A percentile compares a stretch with the other conserved stretches of the same genome.
phyloP scores from a whole-genome alignment of 164 flowering plant species.

The Aristolochia californica region DNA sequence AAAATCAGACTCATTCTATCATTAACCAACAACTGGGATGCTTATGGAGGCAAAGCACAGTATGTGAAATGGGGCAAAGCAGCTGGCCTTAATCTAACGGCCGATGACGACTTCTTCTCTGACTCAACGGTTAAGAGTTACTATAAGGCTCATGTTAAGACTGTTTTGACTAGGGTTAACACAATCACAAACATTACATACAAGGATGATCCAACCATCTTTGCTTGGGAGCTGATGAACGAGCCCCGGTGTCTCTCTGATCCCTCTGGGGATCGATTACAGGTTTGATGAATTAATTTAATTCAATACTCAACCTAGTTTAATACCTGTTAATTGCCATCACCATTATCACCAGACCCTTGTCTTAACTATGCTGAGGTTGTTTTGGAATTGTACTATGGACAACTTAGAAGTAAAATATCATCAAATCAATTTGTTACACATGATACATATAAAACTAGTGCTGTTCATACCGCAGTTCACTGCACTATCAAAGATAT shows the following conservation, averaged over 20 bases:
- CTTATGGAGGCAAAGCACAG: slow-evolving; percentile 86
- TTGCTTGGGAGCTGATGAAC: slow-evolving; percentile 43
- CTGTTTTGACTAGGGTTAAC: slow-evolving; percentile 76
- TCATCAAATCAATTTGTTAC: too few relatives aligned
- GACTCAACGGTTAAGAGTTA: slow-evolving; percentile 60
- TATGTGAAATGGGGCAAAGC: slow-evolving; percentile 91
- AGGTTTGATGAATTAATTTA: slow-evolving; percentile 33
- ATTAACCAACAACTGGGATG: slow-evolving; percentile 75
- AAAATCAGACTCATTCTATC: slow-evolving; percentile 83
- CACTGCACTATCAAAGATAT: too few relatives aligned
- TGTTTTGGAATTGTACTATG: too few relatives aligned
- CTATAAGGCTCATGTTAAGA: slow-evolving; percentile 80
- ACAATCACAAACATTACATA: slow-evolving; percentile 70
- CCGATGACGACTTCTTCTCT: slow-evolving; percentile 86
- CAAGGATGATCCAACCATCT: slow-evolving; percentile 91
- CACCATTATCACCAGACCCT: too few relatives aligned
- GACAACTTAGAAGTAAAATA: too few relatives aligned
- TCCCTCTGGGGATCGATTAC: slow-evolving; percentile 23
- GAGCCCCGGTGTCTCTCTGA: slow-evolving; percentile 18
- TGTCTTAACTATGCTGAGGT: too few relatives aligned
- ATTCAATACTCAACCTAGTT: too few relatives aligned
- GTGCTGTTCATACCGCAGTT: too few relatives aligned
- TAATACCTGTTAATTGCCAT: too few relatives aligned
- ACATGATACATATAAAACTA: too few relatives aligned
- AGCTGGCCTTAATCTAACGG: slow-evolving; percentile 67